Percentiles rank a stretch among this genome's conserved stretches.
Conservation (phyloP, 345 rosid species). For the Citrus mangshanensis region DNA sequence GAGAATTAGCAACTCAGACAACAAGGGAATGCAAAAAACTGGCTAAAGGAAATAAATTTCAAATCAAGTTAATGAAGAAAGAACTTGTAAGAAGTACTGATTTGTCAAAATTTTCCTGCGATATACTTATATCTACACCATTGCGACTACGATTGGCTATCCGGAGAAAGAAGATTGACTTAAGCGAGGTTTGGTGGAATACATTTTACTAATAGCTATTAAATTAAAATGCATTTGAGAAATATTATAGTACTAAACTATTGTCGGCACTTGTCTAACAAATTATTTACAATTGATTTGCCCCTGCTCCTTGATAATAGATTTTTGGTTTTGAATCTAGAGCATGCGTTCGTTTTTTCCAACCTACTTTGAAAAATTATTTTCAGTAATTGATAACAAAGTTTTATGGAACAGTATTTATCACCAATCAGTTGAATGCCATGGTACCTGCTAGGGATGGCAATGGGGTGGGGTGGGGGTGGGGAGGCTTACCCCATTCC, state of each 20-base stretch:
- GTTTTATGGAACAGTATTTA: not conserved
- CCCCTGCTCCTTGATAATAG: not conserved
- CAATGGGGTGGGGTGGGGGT: too few species aligned
- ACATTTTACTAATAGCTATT: not conserved
- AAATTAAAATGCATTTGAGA: not conserved
- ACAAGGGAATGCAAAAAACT: slow-evolving; percentile 84
- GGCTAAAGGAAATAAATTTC: slow-evolving; percentile 74
- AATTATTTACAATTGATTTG: not conserved
- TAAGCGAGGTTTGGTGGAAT: slow-evolving; percentile 65
- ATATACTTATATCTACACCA: slow-evolving; percentile 85
- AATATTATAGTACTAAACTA: not conserved
- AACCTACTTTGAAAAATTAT: not conserved
- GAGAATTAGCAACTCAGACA: slow-evolving; percentile 89
- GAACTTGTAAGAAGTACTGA: slow-evolving; percentile 55
- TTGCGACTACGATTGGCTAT: slow-evolving; percentile 65
- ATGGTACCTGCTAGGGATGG: too few species aligned
- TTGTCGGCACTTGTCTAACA: not conserved
- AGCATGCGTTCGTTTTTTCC: not conserved
- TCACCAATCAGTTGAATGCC: not conserved
- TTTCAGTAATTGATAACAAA: not conserved
- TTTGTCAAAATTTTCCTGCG: slow-evolving; percentile 68
- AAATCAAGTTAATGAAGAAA: slow-evolving; percentile 73
- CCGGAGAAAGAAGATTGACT: slow-evolving; percentile 64
- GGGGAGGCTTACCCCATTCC: too few species aligned
- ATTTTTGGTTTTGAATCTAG: not conserved